phyloP scores from a whole-genome alignment of 345 rosid genomes.

The Eutrema yunnanense region DNA sequence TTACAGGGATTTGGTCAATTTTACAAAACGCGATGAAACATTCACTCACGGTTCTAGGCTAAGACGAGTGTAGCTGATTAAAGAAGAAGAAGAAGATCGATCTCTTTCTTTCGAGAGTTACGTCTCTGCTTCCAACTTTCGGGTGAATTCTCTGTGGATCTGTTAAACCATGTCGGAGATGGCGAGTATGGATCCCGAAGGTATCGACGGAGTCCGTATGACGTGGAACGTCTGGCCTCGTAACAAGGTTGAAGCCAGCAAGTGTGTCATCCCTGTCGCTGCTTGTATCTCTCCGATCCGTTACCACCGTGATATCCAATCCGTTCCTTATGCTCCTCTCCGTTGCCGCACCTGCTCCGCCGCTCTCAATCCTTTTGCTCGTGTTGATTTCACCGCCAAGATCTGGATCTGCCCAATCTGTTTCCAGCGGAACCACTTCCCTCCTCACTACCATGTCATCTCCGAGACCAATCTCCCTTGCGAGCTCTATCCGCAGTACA shows the following conservation, averaged over 20 bases:
- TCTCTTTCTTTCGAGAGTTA: background rate
- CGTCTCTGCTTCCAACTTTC: background rate
- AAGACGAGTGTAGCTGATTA: background rate
- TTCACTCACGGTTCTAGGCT: too few species aligned
- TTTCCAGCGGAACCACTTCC: conserved; percentile 83
- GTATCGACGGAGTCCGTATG: conserved; percentile 93
- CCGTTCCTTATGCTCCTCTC: conserved; percentile 80
- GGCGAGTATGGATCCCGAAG: conserved; percentile 82
- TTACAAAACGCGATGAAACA: background rate
- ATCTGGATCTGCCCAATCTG: conserved; percentile 99
- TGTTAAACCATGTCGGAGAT: conserved; percentile 62
- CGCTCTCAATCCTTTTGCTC: conserved; percentile 61
- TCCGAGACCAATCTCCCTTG: conserved; percentile 88
- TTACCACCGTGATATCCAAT: conserved; percentile 61
- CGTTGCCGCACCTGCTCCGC: conserved; percentile 89
- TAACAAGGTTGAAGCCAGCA: conserved; percentile 89
- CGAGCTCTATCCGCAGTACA: conserved; percentile 82
- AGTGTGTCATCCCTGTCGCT: conserved; percentile 96
- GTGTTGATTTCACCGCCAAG: conserved; percentile 85
- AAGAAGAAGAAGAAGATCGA: too few species aligned
- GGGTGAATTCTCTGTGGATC: conserved; percentile 1
- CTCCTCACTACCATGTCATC: conserved; percentile 73
- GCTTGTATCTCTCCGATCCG: conserved; percentile 90
- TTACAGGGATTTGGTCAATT: background rate
- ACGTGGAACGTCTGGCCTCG: conserved; percentile 99